These are phyloP conservation scores for Jatropha curcas DNA, from an alignment of 345 rosid species.

Conservation along the genomic window DNA sequence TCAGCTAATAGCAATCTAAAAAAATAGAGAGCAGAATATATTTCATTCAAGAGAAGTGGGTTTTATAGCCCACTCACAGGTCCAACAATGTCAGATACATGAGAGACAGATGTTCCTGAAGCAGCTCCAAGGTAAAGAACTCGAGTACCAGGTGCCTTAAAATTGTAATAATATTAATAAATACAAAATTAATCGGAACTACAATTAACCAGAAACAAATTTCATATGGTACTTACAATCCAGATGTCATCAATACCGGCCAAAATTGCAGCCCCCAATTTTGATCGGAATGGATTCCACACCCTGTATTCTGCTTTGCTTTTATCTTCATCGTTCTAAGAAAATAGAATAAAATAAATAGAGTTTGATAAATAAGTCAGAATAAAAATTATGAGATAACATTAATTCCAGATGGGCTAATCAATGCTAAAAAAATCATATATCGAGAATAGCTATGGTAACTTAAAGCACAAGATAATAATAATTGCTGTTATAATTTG, in stretches of 20 bases:
- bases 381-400: no score
- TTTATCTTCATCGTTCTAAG: slow-evolving; percentile 96
- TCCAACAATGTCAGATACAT: slow-evolving; percentile 94
- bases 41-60: no score
- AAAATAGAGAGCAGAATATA: no score
- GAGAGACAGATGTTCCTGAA: slow-evolving; percentile 99
- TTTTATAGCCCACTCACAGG: no score
- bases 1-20: slow-evolving; percentile 11
- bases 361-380: no score
- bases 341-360: no score
- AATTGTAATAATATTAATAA: no score
- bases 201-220: background rate
- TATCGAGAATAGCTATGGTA: background rate
- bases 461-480: no score
- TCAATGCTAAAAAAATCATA: background rate
- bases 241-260: slow-evolving; percentile 97
- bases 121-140: slow-evolving; percentile 99
- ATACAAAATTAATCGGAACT: no score
- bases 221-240: slow-evolving; percentile 62
- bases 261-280: slow-evolving; percentile 92
- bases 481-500: no score
- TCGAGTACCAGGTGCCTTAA: slow-evolving; percentile 92
- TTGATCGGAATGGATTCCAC: slow-evolving; percentile 98
- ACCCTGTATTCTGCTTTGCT: slow-evolving; percentile 87
- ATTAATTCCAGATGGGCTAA: no score